These are phyloP conservation scores for Trichoderma simmonsii DNA, from an alignment of 2,329 filamentous ascomycete genomes.

Conservation along the genomic window DNA sequence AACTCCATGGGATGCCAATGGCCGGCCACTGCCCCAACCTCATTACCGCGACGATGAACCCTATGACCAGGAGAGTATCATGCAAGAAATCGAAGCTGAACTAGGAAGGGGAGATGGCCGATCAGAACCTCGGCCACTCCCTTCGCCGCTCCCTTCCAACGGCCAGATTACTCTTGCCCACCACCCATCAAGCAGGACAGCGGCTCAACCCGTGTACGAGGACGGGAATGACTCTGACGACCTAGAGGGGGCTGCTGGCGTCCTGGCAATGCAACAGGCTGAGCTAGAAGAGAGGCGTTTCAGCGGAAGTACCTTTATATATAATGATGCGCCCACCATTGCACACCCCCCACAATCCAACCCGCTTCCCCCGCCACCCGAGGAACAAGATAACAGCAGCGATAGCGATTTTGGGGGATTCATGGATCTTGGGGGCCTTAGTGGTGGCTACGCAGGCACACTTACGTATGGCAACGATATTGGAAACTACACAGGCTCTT, in stretches of 20 bases:
- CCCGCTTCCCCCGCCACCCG: constrained; percentile 45
- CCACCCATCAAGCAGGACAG: constrained; percentile 9
- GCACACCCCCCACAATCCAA: constrained; percentile 25
- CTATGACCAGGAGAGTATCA: constrained; percentile 50
- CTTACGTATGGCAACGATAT: constrained; percentile 50
- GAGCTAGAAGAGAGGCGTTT: constrained; percentile 69
- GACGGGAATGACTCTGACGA: constrained; percentile 72
- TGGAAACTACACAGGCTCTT: constrained; percentile 38
- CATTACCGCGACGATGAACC: constrained; percentile 36
- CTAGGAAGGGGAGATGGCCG: constrained; percentile 36
- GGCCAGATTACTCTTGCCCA: constrained; percentile 44
- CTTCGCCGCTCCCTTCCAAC: constrained; percentile 35
- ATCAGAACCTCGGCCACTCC: constrained; percentile 36
- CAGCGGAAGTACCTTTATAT: constrained; percentile 32
- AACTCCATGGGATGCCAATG: constrained; percentile 40
- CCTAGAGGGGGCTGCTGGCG: constrained; percentile 78
- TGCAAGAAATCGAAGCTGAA: constrained; percentile 57
- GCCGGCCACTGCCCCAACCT: constrained; percentile 22
- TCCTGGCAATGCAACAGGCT: constrained; percentile 79
- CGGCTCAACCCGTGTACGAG: constrained; percentile 27
- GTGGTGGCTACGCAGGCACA: constrained; percentile 63
- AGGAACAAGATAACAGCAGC: constrained; percentile 52
- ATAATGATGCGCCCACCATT: constrained; percentile 27
- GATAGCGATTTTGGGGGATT: constrained; percentile 65
- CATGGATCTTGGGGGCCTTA: constrained; percentile 72